Evolutionary conservation across 2,329 filamentous ascomycete species (phyloP).

Genomic region (Fusarium drepaniforme): DNA sequence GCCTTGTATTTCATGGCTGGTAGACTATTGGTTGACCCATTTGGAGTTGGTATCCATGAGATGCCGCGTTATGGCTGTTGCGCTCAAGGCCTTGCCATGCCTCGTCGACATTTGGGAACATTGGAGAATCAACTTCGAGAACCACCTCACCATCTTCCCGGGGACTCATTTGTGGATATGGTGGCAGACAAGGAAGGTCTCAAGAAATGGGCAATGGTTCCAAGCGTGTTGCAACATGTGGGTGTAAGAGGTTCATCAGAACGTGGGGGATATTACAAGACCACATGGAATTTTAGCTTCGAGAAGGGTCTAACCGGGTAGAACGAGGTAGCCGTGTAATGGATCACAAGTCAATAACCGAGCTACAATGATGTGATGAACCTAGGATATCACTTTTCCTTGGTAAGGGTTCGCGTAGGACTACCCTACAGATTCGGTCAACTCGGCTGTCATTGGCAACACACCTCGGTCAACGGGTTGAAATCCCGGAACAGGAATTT

Average conservation of each 20-base stretch:
- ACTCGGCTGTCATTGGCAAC: slow-evolving; percentile 8
- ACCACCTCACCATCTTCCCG: slow-evolving; percentile 39
- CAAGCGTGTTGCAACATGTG: slow-evolving; percentile 50
- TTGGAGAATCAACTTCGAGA: slow-evolving; percentile 33
- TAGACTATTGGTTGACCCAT: slow-evolving; percentile 40
- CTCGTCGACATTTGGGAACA: slow-evolving; percentile 39
- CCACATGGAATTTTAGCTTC: slow-evolving; percentile 50
- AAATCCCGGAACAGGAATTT: not conserved
- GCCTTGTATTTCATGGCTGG: slow-evolving; percentile 46
- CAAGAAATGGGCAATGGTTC: slow-evolving; percentile 49
- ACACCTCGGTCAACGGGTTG: slow-evolving; percentile 26
- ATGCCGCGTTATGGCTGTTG: slow-evolving; percentile 53
- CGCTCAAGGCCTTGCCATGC: slow-evolving; percentile 50
- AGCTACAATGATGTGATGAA: not conserved
- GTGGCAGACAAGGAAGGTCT: slow-evolving; percentile 41
- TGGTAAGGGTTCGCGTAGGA: not conserved
- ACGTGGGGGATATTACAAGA: slow-evolving; percentile 36
- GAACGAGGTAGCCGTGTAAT: not conserved
- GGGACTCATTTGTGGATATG: slow-evolving; percentile 48
- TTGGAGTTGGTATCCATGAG: slow-evolving; percentile 43
- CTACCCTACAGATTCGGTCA: slow-evolving; percentile 1
- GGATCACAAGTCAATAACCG: not conserved
- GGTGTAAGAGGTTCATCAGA: slow-evolving; percentile 46
- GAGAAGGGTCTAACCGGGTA: slow-evolving; percentile 33
- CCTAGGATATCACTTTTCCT: not conserved